These are phyloP conservation scores for Aureobasidium sp. DNA, from an alignment of 2,329 filamentous ascomycete genomes.

Conservation along the genomic window DNA sequence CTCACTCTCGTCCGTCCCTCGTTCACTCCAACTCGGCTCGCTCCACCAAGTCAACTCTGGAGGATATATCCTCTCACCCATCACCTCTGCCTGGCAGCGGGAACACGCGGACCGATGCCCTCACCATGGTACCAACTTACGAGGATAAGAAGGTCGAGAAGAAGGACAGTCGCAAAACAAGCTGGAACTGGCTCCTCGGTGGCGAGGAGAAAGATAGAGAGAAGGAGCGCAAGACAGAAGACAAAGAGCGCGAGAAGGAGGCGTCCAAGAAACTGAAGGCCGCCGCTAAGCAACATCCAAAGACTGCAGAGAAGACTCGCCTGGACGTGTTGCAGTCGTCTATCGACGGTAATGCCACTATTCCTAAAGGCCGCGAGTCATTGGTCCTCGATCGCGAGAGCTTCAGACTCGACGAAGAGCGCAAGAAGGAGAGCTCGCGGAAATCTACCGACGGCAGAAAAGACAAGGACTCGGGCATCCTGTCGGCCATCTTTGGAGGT, in stretches of 20 bases:
- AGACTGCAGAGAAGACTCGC: slow-evolving; percentile 67
- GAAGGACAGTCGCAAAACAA: slow-evolving; percentile 67
- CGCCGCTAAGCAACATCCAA: slow-evolving; percentile 32
- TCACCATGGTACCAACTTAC: slow-evolving; percentile 73
- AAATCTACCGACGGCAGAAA: slow-evolving; percentile 70
- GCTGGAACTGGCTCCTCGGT: slow-evolving; percentile 72
- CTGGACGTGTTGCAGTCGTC: slow-evolving; percentile 82
- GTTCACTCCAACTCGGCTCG: slow-evolving; percentile 30
- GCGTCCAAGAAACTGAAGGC: slow-evolving; percentile 16
- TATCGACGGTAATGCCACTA: slow-evolving; percentile 52
- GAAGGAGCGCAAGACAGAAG: slow-evolving; percentile 20
- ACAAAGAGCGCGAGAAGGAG: slow-evolving; percentile 16
- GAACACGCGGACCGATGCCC: slow-evolving; percentile 62
- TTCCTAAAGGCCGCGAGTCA: slow-evolving; percentile 61
- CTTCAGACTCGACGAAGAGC: slow-evolving; percentile 67
- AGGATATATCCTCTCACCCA: slow-evolving; percentile 57
- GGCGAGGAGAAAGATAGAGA: slow-evolving; percentile 56
- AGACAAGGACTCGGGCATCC: slow-evolving; percentile 65
- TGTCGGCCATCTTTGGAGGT: slow-evolving; percentile 86
- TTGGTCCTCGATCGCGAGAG: slow-evolving; percentile 72
- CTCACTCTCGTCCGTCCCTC: slow-evolving; percentile 23
- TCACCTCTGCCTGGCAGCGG: slow-evolving; percentile 60
- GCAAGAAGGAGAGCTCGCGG: slow-evolving; percentile 69
- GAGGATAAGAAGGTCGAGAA: slow-evolving; percentile 63
- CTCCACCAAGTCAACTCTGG: slow-evolving; percentile 37